Base-by-base conservation (phyloP, 2,329 filamentous ascomycete genomes). In the Apiospora malaysiana region DNA sequence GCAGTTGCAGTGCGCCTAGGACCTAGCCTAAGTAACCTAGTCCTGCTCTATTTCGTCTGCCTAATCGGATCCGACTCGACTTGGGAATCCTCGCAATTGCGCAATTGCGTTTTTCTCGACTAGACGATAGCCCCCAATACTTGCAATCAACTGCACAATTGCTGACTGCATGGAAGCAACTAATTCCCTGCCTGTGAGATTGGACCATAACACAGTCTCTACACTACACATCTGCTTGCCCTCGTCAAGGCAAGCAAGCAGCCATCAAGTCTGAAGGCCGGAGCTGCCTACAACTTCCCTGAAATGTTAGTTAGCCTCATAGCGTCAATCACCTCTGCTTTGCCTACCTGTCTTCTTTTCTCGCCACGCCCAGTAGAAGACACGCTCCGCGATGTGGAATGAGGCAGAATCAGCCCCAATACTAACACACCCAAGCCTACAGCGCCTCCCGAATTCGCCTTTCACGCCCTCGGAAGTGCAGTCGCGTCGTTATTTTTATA, bases 231-330 rank as follows among this genome's bases (percentile, higher is more conserved):
- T 63, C 6, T 63, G 56, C 10, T 40, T 59, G 21, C 32, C 51
- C 32, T 63, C 32, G 56, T 63, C 56, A 10, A 40, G 56, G 56
- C 27, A 63, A 63, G 56, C 56, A 63, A 40, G n/a, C 56, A 63
- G 27, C 27, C 51, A 59, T 27, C 51, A 59, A 59, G 27, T 37
- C 27, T 59, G 51, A 59, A 59, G 51, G 32, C 51, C 27, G 27
- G 16, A 37, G 27, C 56, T 63, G 56, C 56, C 27, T 59, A 40
- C 42, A 45, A 45, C 32, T 63, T 63, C 32, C n/a, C 32, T 63
- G 56, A 40, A 40, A 40, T 63, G 56, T 63, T 32, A 40, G 56
- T 63, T 40, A 63, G 56, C 56, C 56, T 63, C 56, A 63, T 63
- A 63, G 56, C 18, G 27, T 40, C 56, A n/a, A 63, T 10, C 23